Percentiles rank a stretch among this genome's conserved stretches.
These are phyloP conservation scores for Pelargonium myrrhifolium DNA, from an alignment of 441 rosid genomes.

Conservation along the genomic window DNA sequence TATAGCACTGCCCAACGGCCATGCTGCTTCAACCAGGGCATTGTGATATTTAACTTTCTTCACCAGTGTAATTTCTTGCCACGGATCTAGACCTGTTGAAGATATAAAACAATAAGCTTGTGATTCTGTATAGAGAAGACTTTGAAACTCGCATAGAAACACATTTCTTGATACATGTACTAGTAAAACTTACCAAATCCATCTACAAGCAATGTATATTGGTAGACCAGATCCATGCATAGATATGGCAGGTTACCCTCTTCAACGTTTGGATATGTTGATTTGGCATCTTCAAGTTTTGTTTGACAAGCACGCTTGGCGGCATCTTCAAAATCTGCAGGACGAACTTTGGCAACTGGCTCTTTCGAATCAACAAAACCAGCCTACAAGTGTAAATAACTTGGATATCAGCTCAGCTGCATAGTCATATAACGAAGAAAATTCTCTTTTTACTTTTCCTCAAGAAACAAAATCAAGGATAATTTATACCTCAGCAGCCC, in stretches of 20 bases:
- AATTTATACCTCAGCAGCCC: conserved; percentile 82
- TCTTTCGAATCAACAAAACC: conserved; percentile 54
- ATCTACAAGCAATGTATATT: conserved; percentile 71
- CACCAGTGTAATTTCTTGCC: conserved; percentile 78
- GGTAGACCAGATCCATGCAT: conserved; percentile 95
- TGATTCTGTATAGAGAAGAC: not conserved
- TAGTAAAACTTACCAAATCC: conserved; percentile 64
- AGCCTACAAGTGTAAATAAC: conserved; percentile 43
- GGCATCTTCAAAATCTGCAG: conserved; percentile 61
- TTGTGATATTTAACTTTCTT: conserved; percentile 65
- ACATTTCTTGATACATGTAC: not conserved
- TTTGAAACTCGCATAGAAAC: not conserved
- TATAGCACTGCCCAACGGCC: conserved; percentile 99
- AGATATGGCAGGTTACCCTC: conserved; percentile 59
- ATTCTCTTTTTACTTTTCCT: no score
- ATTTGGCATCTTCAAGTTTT: conserved; percentile 53
- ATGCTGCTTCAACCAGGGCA: conserved; percentile 76
- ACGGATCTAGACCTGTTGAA: conserved; percentile 54
- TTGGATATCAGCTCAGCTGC: not conserved
- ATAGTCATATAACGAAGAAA: not conserved
- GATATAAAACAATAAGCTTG: not conserved
- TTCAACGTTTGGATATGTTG: conserved; percentile 40
- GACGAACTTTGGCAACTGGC: conserved; percentile 66
- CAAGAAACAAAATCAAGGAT: not conserved
- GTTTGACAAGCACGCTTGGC: conserved; percentile 81